Base-by-base conservation (phyloP, 2,329 filamentous ascomycete genomes). In the Chrysoporthe puriensis region DNA sequence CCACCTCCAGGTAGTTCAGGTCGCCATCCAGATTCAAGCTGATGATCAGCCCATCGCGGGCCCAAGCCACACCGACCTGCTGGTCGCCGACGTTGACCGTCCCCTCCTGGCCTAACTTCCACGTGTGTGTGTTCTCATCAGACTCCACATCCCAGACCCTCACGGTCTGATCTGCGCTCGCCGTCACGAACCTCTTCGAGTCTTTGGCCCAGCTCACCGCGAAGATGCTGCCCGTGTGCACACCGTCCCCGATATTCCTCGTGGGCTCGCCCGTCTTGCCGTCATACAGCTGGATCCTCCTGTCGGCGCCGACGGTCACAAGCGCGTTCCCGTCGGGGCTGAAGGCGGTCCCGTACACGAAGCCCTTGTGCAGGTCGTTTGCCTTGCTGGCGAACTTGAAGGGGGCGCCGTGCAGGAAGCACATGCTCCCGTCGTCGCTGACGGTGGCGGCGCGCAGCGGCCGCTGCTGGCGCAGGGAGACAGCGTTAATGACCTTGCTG, bases 371-470 rank as follows among this genome's bases (percentile, higher is more conserved):
- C 75, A 93, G 85, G 21, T 87, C 90, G 70, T 90, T 84, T 60
- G 90, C 84, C 78, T 94, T 95, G n/a, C 86, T 90, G 76, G 94
- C 92, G 83, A 97, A 98, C 78, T 97, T 97, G 85, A 97, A 99
- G 1, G 71, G 71, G n/a, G 70, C 70, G 50, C 70, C 70, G 36
- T 71, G 71, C 65, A 72, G 52, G 57, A 71, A 68, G 40, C 52
- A 62, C 71, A 72, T 69, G 66, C 65, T 92, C 76, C 89, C 52
- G 36, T 66, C 66, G 58, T 69, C 71, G 46, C 59, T 65, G 52
- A 69, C 63, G 3, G 70, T 66, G 26, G 66, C 65, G 32, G 96
- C 96, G 69, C 95, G 87, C 69, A 98, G 84, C n/a, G 96, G 96
- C 36, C 96, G 86, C 80, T 96, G 93, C 76, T 94, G 90, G 73